These are phyloP conservation scores for Williopsis jadinii DNA, from an alignment of 1,139 yeast species.

Conservation along the genomic window DNA sequence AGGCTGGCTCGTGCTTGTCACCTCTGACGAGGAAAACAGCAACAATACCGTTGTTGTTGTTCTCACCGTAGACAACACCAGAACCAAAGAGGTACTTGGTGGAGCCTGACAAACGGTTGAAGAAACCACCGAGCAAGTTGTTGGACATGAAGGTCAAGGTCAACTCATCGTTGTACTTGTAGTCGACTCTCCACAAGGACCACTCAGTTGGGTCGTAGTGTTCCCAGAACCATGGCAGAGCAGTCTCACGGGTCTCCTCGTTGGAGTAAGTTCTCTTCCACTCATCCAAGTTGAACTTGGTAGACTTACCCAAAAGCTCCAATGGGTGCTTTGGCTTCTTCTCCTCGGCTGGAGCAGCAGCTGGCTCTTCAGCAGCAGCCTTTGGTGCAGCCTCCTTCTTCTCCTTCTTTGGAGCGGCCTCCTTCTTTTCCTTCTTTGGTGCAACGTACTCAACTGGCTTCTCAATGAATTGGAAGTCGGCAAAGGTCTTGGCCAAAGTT, in stretches of 20 bases:
- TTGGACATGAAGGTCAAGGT: slow-evolving; percentile 97
- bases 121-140: slow-evolving; percentile 98
- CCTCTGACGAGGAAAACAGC: slow-evolving; percentile 97
- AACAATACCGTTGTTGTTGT: slow-evolving; percentile 95
- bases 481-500: slow-evolving; percentile 40
- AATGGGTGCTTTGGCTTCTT: slow-evolving; percentile 89
- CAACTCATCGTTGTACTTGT: slow-evolving; percentile 97
- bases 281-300: slow-evolving; percentile 70
- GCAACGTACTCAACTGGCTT: slow-evolving; percentile 64
- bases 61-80: slow-evolving; percentile 94
- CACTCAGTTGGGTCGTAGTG: slow-evolving; percentile 88
- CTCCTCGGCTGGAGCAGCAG: slow-evolving; percentile 35
- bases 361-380: slow-evolving; percentile 28
- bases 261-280: slow-evolving; percentile 98
- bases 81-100: slow-evolving; percentile 92
- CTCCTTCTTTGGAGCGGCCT: slow-evolving; percentile 20
- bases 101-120: slow-evolving; percentile 89
- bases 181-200: slow-evolving; percentile 93
- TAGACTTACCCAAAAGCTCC: slow-evolving; percentile 68
- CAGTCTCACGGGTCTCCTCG: slow-evolving; percentile 92
- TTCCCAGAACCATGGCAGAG: slow-evolving; percentile 98
- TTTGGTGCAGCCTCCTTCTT: slow-evolving; percentile 22
- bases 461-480: slow-evolving; percentile 49
- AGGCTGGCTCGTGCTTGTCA: slow-evolving; percentile 84
- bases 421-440: slow-evolving; percentile 73